Percentiles rank a stretch among this genome's conserved stretches.
Conservation (phyloP, 1,139 yeast species). For the Suhomyces taliae region DNA sequence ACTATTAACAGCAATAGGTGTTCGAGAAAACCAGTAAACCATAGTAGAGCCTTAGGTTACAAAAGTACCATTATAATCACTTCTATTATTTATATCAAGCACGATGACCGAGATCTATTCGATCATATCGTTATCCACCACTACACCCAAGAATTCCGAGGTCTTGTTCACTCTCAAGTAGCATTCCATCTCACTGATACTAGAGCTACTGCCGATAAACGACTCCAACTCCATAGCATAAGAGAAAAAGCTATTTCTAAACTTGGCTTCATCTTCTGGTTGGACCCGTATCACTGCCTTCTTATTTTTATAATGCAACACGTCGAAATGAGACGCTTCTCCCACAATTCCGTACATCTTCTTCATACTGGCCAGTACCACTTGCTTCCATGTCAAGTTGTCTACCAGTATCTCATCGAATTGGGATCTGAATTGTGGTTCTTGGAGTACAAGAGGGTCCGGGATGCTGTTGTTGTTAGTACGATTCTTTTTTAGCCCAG, state of each 20-base stretch:
- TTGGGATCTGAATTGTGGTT: constrained; percentile 8
- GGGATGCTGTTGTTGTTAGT: constrained; percentile 19
- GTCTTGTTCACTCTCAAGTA: constrained; percentile 19
- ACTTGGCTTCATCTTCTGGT: constrained; percentile 27
- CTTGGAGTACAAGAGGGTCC: constrained; percentile 16
- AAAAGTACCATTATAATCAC: too few species aligned
- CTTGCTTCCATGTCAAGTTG: constrained; percentile 41
- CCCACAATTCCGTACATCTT: constrained; percentile 42
- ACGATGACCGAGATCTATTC: background rate
- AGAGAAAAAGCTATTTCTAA: constrained; percentile 30
- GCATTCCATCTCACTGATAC: constrained; percentile 22
- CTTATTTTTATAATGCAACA: constrained; percentile 23
- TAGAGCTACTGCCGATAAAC: constrained; percentile 21
- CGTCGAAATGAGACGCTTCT: constrained; percentile 40
- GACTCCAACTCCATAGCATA: constrained; percentile 30
- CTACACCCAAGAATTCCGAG: constrained; percentile 19
- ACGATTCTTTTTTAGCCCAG: background rate
- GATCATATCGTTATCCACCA: background rate
- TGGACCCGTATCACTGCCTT: constrained; percentile 26
- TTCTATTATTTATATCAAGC: too few species aligned
- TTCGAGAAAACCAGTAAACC: too few species aligned
- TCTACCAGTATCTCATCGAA: constrained; percentile 25
- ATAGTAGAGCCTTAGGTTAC: too few species aligned
- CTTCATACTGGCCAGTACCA: constrained; percentile 30
- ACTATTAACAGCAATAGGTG: too few species aligned